Percentiles rank a stretch among this genome's conserved stretches.
These are phyloP conservation scores for Septoria linicola DNA, from an alignment of 2,329 filamentous ascomycete genomes.

Conservation along the genomic window DNA sequence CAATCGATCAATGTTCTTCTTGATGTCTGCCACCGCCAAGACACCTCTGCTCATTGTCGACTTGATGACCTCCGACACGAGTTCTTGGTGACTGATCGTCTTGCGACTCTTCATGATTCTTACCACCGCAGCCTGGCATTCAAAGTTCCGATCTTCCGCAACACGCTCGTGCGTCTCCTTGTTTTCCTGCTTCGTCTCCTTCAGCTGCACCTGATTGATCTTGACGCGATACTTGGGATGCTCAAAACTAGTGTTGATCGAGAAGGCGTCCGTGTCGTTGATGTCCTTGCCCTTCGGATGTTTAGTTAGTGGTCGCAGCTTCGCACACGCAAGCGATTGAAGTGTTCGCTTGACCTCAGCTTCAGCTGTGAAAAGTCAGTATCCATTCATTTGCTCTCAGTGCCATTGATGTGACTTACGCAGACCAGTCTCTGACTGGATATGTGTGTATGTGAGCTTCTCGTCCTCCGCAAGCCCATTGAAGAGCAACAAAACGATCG, in stretches of 20 bases:
- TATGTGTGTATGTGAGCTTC: conserved; percentile 71
- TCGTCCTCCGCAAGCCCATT: conserved; percentile 66
- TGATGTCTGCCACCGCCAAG: conserved; percentile 82
- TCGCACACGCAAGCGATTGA: conserved; percentile 91
- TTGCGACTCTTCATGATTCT: conserved; percentile 96
- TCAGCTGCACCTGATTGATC: conserved; percentile 97
- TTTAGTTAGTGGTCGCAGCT: conserved; percentile 79
- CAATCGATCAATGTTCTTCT: conserved; percentile 94
- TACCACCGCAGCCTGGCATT: conserved; percentile 95
- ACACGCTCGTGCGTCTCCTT: conserved; percentile 90
- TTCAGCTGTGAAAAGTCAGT: conserved; percentile 53
- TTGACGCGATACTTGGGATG: conserved; percentile 89
- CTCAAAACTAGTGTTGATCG: conserved; percentile 72
- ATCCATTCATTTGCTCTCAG: conserved; percentile 11
- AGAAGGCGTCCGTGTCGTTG: conserved; percentile 74
- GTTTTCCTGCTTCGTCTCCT: conserved; percentile 94
- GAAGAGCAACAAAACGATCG: conserved; percentile 85
- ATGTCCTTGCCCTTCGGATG: conserved; percentile 79
- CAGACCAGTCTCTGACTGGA: conserved; percentile 72
- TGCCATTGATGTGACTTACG: conserved; percentile 46
- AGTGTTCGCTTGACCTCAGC: conserved; percentile 83
- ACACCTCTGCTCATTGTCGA: conserved; percentile 84
- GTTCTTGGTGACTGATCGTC: conserved; percentile 77
- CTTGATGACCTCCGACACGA: conserved; percentile 89
- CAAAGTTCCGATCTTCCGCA: conserved; percentile 84